Conservation (phyloP, 805 yeast genomes). For the Candida orba region DNA sequence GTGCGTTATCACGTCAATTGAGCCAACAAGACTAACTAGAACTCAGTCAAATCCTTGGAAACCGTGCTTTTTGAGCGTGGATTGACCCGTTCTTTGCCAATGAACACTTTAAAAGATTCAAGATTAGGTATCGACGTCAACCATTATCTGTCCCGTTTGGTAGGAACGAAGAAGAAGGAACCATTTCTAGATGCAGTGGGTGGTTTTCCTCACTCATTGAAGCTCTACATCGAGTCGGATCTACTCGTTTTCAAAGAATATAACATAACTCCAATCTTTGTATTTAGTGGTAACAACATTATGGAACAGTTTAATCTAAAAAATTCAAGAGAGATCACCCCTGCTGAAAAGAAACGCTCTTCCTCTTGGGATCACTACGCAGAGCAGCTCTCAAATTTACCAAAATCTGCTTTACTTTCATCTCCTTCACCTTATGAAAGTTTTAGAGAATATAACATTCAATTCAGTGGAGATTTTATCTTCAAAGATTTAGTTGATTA, state of each 20-base stretch:
- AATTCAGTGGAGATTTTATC: conserved; percentile 43
- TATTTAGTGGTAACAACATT: conserved; percentile 60
- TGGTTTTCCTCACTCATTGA: conserved; percentile 65
- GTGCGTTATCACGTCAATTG: neutral
- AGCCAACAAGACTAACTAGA: neutral
- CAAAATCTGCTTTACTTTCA: conserved; percentile 18
- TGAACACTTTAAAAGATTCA: conserved; percentile 58
- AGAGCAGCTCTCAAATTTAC: conserved; percentile 4
- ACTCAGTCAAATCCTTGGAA: conserved; percentile 51
- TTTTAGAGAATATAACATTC: conserved; percentile 44
- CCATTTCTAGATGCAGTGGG: conserved; percentile 71
- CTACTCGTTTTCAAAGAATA: conserved; percentile 50
- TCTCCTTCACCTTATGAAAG: conserved; percentile 33
- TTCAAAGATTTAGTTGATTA: conserved; percentile 48
- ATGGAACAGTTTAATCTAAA: conserved; percentile 29
- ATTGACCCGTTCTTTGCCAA: conserved; percentile 50
- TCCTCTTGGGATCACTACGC: conserved; percentile 37
- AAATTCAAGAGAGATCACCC: conserved; percentile 28
- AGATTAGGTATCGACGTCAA: conserved; percentile 79
- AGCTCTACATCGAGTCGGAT: conserved; percentile 51
- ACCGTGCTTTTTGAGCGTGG: conserved; percentile 62
- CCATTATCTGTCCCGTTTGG: conserved; percentile 61
- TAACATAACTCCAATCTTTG: conserved; percentile 71
- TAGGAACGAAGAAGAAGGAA: conserved; percentile 51
- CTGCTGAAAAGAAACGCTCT: conserved; percentile 33